Evolutionary conservation across 2,329 filamentous ascomycete genomes (phyloP), one percentile per base, ranked within the genome.

Genomic region (Ophiostoma himal-ulmi): DNA sequence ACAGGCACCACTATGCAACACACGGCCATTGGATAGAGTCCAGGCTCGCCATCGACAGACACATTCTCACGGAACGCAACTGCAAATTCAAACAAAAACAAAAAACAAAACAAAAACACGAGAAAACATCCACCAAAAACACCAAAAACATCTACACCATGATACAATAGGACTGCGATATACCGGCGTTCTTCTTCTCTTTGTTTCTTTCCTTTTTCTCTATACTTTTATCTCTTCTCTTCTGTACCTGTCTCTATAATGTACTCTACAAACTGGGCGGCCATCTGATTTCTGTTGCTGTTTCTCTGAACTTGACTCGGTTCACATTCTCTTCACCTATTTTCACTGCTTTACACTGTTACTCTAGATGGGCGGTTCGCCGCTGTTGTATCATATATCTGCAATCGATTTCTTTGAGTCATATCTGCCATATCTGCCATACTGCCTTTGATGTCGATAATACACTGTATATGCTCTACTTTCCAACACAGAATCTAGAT

Each of bases 401-500:
- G 22, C 57, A 62, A 62, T 62, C 26, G 5, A 34, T 8, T 30
- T 26, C 11, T 54, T 5, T 60, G 22, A 37, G 13, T 64, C 26
- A 64, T 37, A n/a, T 26, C 22, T 64, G 14, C 13, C 10, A 17
- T 34, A 30, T 17, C 22, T 64, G 14, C 13, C 10, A 17, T 34
- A 30, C 8, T 30, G 30, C 3, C 30, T 37, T 14, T 57, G 3
- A 57, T 57, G 10, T n/a, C n/a, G 30, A 3, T 64, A 64, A 37
- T 37, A n/a, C 30, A 3, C 13, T 7, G 10, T 64, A 57, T 26
- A 22, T 22, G 22, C 20, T 17, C 60, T 72, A 83, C 74, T 83
- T 83, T 22, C 82, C 82, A 3, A 83, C 82, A 71, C 82, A 83
- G 68, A 84, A 83, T 70, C 82, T 83, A 64, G 11, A 3, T 1